phyloP scores from a whole-genome alignment of 1,284 basidiomycete genomes.

The Naganishia sp. region DNA sequence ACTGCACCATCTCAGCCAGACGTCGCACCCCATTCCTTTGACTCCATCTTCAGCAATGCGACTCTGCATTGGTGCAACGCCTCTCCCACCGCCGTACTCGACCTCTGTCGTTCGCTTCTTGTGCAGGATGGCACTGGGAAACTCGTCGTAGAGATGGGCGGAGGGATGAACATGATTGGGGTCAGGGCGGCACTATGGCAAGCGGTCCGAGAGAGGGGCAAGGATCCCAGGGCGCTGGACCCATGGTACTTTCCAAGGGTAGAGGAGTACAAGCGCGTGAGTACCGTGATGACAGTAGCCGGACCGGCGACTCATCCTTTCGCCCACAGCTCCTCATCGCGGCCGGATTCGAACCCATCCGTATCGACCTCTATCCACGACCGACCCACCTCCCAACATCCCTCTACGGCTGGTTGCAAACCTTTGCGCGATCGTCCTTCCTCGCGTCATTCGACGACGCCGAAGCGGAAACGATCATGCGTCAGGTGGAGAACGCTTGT shows the following conservation, averaged over 20 bases:
- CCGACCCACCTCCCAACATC: constrained; percentile 66
- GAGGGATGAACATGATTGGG: constrained; percentile 68
- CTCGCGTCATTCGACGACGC: constrained; percentile 59
- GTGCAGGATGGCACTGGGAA: constrained; percentile 66
- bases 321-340: constrained; percentile 59
- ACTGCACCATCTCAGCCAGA: constrained; percentile 26
- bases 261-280: constrained; percentile 64
- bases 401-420: constrained; percentile 67
- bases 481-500: constrained; percentile 39
- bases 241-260: constrained; percentile 82
- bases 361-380: constrained; percentile 67
- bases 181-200: constrained; percentile 64
- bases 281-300: constrained; percentile 31
- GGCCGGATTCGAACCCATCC: constrained; percentile 61
- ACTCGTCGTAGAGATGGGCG: constrained; percentile 75
- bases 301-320: neutral
- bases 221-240: constrained; percentile 64
- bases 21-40: constrained; percentile 38
- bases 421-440: constrained; percentile 66
- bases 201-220: constrained; percentile 60
- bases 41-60: constrained; percentile 73
- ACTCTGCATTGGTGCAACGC: constrained; percentile 80
- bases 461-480: constrained; percentile 58
- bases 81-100: constrained; percentile 66
- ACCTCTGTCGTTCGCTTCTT: constrained; percentile 59